Base-by-base conservation (phyloP, 805 yeast genomes). In the Cyberlindnera americana region DNA sequence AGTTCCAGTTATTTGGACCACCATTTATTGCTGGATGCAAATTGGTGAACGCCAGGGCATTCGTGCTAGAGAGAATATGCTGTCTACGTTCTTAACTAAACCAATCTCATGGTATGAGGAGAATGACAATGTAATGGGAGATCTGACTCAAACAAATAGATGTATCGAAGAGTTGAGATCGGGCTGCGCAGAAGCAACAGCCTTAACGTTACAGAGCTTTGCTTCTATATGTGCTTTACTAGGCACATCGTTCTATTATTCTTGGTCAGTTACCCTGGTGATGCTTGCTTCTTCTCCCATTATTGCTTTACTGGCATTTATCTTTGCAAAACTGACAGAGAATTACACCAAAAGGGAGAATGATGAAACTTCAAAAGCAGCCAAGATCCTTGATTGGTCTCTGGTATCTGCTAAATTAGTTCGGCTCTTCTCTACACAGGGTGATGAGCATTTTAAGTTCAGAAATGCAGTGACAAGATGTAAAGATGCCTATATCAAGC, bases 241-340 rank as follows among this genome's bases (percentile, higher is more conserved):
- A 2, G 70, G 76, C 1, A 76, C 84, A 0, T 79, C 96, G 2
- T 73, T 93, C 56, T 72, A 73, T 44, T 81, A 78, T 44, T 85
- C 95, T 3, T 91, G 97, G 97, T 72, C 85, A 4, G 68, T 93
- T 10, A 85, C 97, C 0, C 61, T 93, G 19, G 74, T 93, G 2
- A 76, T 83, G n/a, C 53, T 91, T 43, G 81, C 87, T 1, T 70
- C 83, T 4, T 50, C 87, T 4, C 99, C 99, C 0, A 24, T 89
- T 0, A 74, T 91, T 41, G 68, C 69, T 0, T 8, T 69, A 0
- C 46, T 73, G 3, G 77, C 83, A 1, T 60, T 65, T 26, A 25
- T 69, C 0, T 73, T 82, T 41, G 78, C 89, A 0, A 65, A 54
- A 13, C 55, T 70, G 24, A 72, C 83, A 12, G 75, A 72, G 37